Conservation (phyloP, 192 early-diverging fungal species). For the Podila minutissima region DNA sequence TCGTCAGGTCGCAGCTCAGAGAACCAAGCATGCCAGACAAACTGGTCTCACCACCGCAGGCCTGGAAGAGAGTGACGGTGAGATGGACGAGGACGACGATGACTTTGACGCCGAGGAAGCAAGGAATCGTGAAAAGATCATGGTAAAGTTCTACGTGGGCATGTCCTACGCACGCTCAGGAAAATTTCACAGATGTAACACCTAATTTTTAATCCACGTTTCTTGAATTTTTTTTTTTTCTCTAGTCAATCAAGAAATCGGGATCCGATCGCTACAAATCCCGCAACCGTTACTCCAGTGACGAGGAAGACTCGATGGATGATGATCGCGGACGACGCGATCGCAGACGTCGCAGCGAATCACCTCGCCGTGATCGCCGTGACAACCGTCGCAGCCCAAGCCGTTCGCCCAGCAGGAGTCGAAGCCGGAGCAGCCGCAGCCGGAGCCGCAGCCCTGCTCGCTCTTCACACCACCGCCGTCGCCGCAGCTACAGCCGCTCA, state of each 20-base stretch:
- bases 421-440: conserved; percentile 38
- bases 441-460: conserved; percentile 18
- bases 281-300: conserved; percentile 32
- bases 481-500: conserved; percentile 35
- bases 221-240: not conserved
- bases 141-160: conserved; percentile 21
- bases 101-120: conserved; percentile 54
- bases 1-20: conserved; percentile 62
- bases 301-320: conserved; percentile 67
- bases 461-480: conserved; percentile 38
- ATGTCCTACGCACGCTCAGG: not conserved
- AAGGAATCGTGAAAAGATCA: conserved; percentile 42
- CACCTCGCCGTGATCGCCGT: conserved; percentile 18
- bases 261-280: conserved; percentile 49
- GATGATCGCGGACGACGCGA: conserved; percentile 55
- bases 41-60: conserved; percentile 39
- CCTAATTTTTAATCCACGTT: not conserved
- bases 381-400: conserved; percentile 34
- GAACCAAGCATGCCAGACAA: conserved; percentile 58
- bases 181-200: not conserved
- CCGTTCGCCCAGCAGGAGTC: conserved; percentile 25
- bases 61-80: conserved; percentile 40
- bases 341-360: conserved; percentile 24
- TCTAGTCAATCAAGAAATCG: conserved; percentile 47
- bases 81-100: conserved; percentile 58